Percentiles rank a stretch among this genome's conserved stretches.
Evolutionary conservation across 2,329 filamentous ascomycete genomes (phyloP).

Genomic region (Hyphodiscus sp.): DNA sequence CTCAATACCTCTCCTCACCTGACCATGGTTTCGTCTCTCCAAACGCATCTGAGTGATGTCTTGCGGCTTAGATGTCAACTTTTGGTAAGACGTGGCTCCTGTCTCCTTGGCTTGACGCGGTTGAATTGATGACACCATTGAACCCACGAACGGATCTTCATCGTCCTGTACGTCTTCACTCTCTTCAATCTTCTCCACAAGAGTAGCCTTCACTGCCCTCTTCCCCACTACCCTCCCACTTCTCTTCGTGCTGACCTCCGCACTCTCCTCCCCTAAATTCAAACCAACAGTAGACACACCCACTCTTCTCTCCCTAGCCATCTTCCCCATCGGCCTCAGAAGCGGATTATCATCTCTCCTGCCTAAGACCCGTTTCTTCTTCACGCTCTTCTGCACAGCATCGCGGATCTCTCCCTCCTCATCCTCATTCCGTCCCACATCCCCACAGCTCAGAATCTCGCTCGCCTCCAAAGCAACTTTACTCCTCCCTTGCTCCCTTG

Average conservation of each 20-base stretch:
- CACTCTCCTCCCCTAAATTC: not conserved
- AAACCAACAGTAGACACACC: not conserved
- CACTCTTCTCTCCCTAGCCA: not conserved
- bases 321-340: conserved; percentile 14
- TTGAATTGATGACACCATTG: too few species aligned
- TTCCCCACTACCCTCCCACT: not conserved
- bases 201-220: not conserved
- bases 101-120: too few species aligned
- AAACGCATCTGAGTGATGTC: too few species aligned
- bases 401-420: conserved; percentile 1
- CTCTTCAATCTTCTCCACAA: not conserved
- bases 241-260: not conserved
- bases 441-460: too few species aligned
- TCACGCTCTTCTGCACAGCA: conserved; percentile 12
- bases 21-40: too few species aligned
- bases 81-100: too few species aligned
- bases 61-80: too few species aligned
- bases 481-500: too few species aligned
- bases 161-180: not conserved
- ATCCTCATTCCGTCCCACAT: not conserved
- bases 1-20: too few species aligned
- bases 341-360: conserved; percentile 20
- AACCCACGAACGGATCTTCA: not conserved
- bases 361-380: conserved; percentile 19
- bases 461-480: too few species aligned